These are phyloP conservation scores for Starmera pachycereana DNA, from an alignment of 805 yeast species.

Conservation along the genomic window DNA sequence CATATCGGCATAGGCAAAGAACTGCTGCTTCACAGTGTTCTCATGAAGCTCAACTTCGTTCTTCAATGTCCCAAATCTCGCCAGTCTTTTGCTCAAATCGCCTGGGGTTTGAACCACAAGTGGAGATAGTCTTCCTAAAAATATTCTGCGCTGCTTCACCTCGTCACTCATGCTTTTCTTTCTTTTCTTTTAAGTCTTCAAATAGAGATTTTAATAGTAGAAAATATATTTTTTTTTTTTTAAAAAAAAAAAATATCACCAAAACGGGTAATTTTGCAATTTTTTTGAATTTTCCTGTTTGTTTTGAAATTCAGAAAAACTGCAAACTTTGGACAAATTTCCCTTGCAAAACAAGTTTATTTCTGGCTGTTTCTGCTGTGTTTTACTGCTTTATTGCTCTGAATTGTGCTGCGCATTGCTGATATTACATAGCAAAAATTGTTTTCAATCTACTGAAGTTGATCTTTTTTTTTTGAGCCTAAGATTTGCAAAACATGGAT, in stretches of 20 bases:
- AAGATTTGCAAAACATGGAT: neutral
- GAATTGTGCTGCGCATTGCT: no score
- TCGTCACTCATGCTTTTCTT: neutral
- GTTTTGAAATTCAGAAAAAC: neutral
- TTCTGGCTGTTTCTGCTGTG: no score
- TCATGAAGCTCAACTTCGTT: slow-evolving; percentile 45
- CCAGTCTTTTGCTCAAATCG: slow-evolving; percentile 45
- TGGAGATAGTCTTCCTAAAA: slow-evolving; percentile 60
- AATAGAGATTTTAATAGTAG: neutral
- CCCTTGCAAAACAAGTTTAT: neutral
- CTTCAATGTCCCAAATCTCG: slow-evolving; percentile 45
- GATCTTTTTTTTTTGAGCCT: neutral
- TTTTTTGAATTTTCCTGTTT: neutral
- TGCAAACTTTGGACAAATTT: neutral
- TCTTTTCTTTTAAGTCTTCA: neutral
- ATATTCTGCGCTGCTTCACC: slow-evolving; percentile 28
- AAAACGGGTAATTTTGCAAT: neutral
- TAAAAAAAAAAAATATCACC: neutral
- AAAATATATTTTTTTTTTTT: neutral
- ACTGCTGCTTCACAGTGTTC: slow-evolving; percentile 25
- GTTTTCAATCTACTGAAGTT: no score
- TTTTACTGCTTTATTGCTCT: no score
- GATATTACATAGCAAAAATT: no score
- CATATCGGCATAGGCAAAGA: slow-evolving; percentile 61
- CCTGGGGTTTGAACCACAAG: slow-evolving; percentile 32